A percentile compares a stretch with the other conserved stretches of the same genome.
phyloP scores from a whole-genome alignment of 208 protist species.

The Wallacemonas sp. region DNA sequence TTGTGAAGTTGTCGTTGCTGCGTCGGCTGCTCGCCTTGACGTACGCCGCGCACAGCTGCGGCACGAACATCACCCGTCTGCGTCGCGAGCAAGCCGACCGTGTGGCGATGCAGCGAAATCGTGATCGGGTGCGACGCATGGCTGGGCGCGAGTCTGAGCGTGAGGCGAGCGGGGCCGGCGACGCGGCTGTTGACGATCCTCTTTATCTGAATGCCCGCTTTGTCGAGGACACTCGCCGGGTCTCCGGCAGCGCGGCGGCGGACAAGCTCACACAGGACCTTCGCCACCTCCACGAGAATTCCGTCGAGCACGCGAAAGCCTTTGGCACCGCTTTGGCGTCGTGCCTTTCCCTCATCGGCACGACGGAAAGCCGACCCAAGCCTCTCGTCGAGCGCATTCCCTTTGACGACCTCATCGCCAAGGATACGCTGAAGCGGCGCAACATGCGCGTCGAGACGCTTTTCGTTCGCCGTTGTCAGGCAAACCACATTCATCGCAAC shows the following conservation, averaged over 20 bases:
- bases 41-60: conserved; percentile 37
- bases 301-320: conserved; percentile 17
- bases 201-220: conserved; percentile 4
- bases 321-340: conserved; percentile 17
- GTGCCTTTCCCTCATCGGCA: conserved; percentile 16
- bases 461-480: conserved; percentile 5
- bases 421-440: conserved; percentile 29
- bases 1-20: conserved; percentile 43
- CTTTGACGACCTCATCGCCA: conserved; percentile 28
- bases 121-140: neutral
- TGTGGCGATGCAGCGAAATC: conserved; percentile 22
- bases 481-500: neutral
- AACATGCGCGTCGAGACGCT: conserved; percentile 37
- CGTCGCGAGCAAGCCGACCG: conserved; percentile 19
- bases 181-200: neutral
- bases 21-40: conserved; percentile 32
- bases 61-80: conserved; percentile 18
- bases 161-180: neutral
- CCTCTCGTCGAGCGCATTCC: conserved; percentile 27
- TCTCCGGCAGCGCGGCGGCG: neutral
- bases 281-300: conserved; percentile 20
- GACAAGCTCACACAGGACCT: neutral
- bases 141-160: neutral
- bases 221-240: neutral
- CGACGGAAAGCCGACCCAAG: conserved; percentile 29